Evolutionary conservation across 164 flowering plant genomes (phyloP).

Genomic region (Vitis riparia): DNA sequence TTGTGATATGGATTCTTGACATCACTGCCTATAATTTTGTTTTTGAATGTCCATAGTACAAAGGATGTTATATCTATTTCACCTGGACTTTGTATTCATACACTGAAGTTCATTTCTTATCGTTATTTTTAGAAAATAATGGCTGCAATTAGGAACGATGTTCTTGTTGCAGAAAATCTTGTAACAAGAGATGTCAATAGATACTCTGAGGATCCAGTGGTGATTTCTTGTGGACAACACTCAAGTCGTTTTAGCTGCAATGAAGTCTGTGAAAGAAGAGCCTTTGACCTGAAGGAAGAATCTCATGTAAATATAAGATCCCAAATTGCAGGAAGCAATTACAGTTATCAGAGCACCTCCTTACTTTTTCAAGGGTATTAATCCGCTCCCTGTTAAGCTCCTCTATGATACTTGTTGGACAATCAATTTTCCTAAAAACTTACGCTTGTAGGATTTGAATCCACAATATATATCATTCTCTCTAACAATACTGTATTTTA

Average conservation of each 20-base stretch:
- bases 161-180: conserved; percentile 53
- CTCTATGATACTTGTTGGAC: not conserved
- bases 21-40: not conserved
- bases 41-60: not conserved
- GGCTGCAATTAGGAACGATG: conserved; percentile 10
- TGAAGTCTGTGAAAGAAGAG: conserved; percentile 22
- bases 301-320: conserved; percentile 33
- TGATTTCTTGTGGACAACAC: conserved; percentile 22
- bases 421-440: too few species aligned
- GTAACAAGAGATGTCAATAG: conserved; percentile 40
- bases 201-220: conserved; percentile 27
- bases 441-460: too few species aligned
- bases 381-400: not conserved
- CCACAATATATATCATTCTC: too few species aligned
- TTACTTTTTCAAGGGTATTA: conserved; percentile 60
- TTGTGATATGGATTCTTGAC: not conserved
- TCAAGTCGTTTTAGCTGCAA: conserved; percentile 23
- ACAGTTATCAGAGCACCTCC: conserved; percentile 21
- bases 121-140: not conserved
- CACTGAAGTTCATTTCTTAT: not conserved
- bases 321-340: conserved; percentile 26
- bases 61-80: not conserved
- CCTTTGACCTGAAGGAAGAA: conserved; percentile 14
- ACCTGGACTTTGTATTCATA: not conserved
- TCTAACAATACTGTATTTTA: too few species aligned